These are phyloP conservation scores for Alternaria sp. DNA, from an alignment of 2,329 filamentous ascomycete species.

Conservation along the genomic window DNA sequence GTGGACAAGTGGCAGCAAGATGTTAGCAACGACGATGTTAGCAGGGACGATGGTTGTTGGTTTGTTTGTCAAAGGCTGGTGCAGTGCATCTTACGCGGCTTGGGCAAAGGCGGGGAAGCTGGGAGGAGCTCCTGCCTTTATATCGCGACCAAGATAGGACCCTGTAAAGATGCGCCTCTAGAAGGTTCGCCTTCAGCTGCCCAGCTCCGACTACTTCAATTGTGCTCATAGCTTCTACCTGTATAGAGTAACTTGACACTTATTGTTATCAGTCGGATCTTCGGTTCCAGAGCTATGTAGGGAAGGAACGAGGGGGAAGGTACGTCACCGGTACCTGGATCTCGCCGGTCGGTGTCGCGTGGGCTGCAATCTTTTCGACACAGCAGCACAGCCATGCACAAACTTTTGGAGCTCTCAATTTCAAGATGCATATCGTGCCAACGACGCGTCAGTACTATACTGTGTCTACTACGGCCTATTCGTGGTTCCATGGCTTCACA, in stretches of 20 bases:
- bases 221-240: conserved; percentile 1
- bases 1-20: conserved; percentile 9
- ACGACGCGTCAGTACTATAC: neutral
- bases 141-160: conserved; percentile 10
- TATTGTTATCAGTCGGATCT: conserved; percentile 13
- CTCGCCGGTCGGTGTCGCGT: conserved; percentile 13
- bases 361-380: neutral
- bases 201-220: conserved; percentile 11
- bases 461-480: neutral
- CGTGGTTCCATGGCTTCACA: neutral
- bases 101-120: conserved; percentile 28
- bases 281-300: conserved; percentile 14
- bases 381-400: neutral
- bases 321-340: conserved; percentile 29
- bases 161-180: conserved; percentile 17
- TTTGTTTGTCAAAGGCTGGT: conserved; percentile 25
- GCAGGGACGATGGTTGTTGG: conserved; percentile 17
- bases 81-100: conserved; percentile 20
- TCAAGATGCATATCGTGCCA: neutral
- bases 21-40: conserved; percentile 11
- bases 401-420: neutral
- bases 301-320: conserved; percentile 9
- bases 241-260: neutral
- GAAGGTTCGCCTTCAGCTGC: conserved; percentile 17
- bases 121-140: conserved; percentile 24